Evolutionary conservation across 805 yeast genomes (phyloP).

Genomic region (Ogataea chonburiensis): DNA sequence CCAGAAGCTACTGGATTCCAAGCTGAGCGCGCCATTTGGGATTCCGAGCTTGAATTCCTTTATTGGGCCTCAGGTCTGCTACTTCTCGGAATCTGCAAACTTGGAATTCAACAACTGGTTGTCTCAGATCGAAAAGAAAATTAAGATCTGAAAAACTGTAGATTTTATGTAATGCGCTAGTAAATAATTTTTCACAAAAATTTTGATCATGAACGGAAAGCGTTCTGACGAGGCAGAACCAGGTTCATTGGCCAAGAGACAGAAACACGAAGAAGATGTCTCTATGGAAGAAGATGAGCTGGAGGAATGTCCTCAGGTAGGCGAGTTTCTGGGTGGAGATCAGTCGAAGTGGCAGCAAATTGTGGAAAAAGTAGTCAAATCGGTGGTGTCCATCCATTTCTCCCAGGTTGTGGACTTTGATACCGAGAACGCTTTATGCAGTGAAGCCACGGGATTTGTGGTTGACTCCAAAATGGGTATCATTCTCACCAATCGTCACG

Average conservation of each 20-base stretch:
- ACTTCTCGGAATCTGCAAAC: constrained; percentile 32
- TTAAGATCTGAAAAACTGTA: constrained; percentile 13
- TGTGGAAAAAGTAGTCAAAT: constrained; percentile 74
- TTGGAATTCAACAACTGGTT: constrained; percentile 37
- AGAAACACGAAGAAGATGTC: constrained; percentile 5
- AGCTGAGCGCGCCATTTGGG: constrained; percentile 32
- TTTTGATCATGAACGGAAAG: constrained; percentile 5
- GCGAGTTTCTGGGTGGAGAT: constrained; percentile 13
- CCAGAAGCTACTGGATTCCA: constrained; percentile 34
- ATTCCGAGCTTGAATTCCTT: constrained; percentile 26
- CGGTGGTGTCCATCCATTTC: constrained; percentile 88
- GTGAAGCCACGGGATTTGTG: constrained; percentile 95
- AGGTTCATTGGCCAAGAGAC: constrained; percentile 6
- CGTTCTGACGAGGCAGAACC: constrained; percentile 1
- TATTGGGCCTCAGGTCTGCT: constrained; percentile 22
- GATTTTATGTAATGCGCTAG: too few species aligned
- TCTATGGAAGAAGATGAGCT: constrained; percentile 9
- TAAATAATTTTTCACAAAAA: too few species aligned
- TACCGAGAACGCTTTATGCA: constrained; percentile 73
- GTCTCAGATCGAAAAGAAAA: constrained; percentile 28
- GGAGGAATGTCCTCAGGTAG: constrained; percentile 7
- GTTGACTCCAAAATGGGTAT: constrained; percentile 82
- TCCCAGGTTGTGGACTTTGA: constrained; percentile 86
- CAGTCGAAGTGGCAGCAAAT: constrained; percentile 72
- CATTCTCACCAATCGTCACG: constrained; percentile 89